Evolutionary conservation across 2,329 filamentous ascomycete species (phyloP).

Genomic region (Colletotrichum tanaceti): DNA sequence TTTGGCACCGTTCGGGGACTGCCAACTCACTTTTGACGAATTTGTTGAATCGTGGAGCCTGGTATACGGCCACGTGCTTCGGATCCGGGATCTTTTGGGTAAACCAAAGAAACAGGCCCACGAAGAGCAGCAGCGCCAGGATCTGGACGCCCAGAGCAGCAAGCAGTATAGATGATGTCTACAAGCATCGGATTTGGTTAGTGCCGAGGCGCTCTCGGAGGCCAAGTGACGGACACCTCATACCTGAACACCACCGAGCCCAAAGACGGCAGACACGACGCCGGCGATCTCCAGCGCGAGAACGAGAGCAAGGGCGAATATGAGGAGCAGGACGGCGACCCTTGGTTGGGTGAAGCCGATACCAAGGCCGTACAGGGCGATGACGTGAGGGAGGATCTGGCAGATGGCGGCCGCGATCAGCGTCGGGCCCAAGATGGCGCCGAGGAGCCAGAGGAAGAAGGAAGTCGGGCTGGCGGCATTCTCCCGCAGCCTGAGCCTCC

Average conservation of each 20-base stretch:
- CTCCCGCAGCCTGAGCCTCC: constrained; percentile 56
- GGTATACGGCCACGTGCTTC: constrained; percentile 55
- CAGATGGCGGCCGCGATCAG: constrained; percentile 59
- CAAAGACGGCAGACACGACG: constrained; percentile 52
- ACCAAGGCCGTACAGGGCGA: constrained; percentile 59
- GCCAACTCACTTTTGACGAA: constrained; percentile 58
- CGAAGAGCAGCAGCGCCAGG: constrained; percentile 53
- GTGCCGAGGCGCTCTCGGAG: neutral
- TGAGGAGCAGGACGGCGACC: constrained; percentile 50
- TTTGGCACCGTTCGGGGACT: no score
- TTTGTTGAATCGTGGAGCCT: constrained; percentile 55
- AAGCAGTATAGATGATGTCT: constrained; percentile 55
- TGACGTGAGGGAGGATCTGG: constrained; percentile 58
- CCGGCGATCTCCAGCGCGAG: constrained; percentile 46
- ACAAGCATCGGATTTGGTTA: constrained; percentile 41
- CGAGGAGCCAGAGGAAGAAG: constrained; percentile 59
- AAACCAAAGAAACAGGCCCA: constrained; percentile 55
- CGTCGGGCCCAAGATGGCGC: constrained; percentile 60
- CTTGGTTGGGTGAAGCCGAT: constrained; percentile 53
- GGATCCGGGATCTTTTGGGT: constrained; percentile 55
- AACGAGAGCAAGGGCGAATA: constrained; percentile 49
- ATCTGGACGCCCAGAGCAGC: constrained; percentile 60
- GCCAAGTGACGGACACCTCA: neutral
- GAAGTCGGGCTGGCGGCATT: constrained; percentile 49
- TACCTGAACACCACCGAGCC: constrained; percentile 42